A percentile compares a stretch with the other conserved stretches of the same genome.
phyloP scores from a whole-genome alignment of 148 eudicot species.

The Diospyros lotus region DNA sequence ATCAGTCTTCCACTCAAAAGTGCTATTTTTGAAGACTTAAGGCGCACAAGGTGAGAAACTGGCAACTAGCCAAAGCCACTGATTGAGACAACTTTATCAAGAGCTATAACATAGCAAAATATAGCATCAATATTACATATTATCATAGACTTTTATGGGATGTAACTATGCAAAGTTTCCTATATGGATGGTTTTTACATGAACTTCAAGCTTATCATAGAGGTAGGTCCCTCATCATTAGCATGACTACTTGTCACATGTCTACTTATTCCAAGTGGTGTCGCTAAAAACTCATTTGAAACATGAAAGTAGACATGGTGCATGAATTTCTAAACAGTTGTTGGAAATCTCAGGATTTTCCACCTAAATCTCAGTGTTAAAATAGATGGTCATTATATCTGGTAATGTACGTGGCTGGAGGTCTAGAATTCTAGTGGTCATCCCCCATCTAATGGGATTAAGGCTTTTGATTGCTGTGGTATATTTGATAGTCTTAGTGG shows the following conservation, averaged over 20 bases:
- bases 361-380: background rate
- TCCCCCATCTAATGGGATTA: too few species aligned
- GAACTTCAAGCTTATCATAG: slow-evolving; percentile 11
- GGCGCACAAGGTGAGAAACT: background rate
- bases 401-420: too few species aligned
- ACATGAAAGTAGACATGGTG: background rate
- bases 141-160: slow-evolving; percentile 9
- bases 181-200: slow-evolving; percentile 12
- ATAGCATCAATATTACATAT: background rate
- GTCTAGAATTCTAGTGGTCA: too few species aligned
- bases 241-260: background rate
- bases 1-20: too few species aligned
- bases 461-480: too few species aligned
- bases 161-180: slow-evolving; percentile 10
- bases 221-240: background rate
- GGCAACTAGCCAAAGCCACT: background rate
- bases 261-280: background rate
- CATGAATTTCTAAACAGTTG: background rate
- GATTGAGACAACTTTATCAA: background rate
- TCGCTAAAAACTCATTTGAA: background rate
- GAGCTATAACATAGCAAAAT: background rate
- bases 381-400: background rate
- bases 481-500: too few species aligned
- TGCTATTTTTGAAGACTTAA: background rate
- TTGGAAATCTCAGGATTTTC: background rate